These are phyloP conservation scores for Boletellus deceptivus DNA, from an alignment of 1,284 basidiomycete species.

Conservation along the genomic window DNA sequence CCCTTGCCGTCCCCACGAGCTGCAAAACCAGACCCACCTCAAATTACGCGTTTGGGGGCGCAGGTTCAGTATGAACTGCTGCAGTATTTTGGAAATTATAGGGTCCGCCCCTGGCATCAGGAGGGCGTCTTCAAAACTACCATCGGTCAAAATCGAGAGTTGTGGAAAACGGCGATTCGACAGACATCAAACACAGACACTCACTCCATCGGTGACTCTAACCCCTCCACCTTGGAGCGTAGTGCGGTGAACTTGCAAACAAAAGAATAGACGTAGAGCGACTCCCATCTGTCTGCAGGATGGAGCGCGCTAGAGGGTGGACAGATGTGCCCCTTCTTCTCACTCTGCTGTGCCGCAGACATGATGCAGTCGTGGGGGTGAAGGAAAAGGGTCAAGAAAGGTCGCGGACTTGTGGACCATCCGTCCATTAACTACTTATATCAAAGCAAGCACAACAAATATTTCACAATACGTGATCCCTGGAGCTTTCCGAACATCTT, in stretches of 20 bases:
- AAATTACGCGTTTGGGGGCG: slow-evolving; percentile 81
- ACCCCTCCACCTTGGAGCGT: slow-evolving; percentile 67
- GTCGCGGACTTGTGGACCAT: slow-evolving; percentile 34
- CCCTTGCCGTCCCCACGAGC: slow-evolving; percentile 25
- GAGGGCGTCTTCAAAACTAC: slow-evolving; percentile 74
- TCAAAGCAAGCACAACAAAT: slow-evolving; percentile 34
- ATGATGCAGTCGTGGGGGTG: slow-evolving; percentile 38
- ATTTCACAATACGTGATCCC: slow-evolving; percentile 33
- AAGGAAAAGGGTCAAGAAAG: slow-evolving; percentile 36
- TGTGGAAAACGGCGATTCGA: slow-evolving; percentile 19
- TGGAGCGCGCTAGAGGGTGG: slow-evolving; percentile 70
- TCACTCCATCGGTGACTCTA: slow-evolving; percentile 78
- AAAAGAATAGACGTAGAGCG: slow-evolving; percentile 80
- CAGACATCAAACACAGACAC: slow-evolving; percentile 34
- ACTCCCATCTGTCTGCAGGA: slow-evolving; percentile 79
- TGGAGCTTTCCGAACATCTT: slow-evolving; percentile 24
- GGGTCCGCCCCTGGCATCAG: slow-evolving; percentile 65
- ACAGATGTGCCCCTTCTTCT: slow-evolving; percentile 68
- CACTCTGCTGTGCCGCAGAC: slow-evolving; percentile 36
- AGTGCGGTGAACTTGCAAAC: slow-evolving; percentile 76
- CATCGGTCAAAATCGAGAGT: slow-evolving; percentile 32
- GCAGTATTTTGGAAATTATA: slow-evolving; percentile 66
- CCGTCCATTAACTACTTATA: slow-evolving; percentile 38
- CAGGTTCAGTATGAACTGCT: slow-evolving; percentile 73
- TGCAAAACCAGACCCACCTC: slow-evolving; percentile 51